phyloP scores from a whole-genome alignment of 345 rosid species.

The Syzygium aqueum region DNA sequence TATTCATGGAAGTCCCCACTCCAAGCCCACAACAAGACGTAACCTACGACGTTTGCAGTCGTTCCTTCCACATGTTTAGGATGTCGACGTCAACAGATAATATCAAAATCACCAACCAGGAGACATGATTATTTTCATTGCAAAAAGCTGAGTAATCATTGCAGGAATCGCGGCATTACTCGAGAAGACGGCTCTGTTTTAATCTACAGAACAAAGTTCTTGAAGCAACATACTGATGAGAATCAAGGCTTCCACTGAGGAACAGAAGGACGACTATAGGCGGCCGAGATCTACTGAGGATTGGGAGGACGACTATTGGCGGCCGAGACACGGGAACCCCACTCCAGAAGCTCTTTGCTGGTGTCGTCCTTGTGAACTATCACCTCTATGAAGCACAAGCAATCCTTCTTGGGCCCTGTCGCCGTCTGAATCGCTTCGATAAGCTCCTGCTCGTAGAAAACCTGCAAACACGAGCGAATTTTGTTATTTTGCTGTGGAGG shows the following conservation, averaged over 20 bases:
- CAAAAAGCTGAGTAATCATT: neutral
- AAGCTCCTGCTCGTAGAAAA: slow-evolving; percentile 54
- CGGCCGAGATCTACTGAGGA: slow-evolving; percentile 62
- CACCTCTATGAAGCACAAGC: slow-evolving; percentile 74
- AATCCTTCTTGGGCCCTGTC: slow-evolving; percentile 45
- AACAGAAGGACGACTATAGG: slow-evolving; percentile 67
- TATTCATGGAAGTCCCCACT: neutral
- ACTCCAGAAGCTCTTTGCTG: slow-evolving; percentile 75
- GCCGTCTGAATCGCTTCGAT: slow-evolving; percentile 46
- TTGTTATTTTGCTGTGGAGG: neutral
- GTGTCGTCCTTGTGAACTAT: slow-evolving; percentile 75
- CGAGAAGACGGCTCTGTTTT: neutral
- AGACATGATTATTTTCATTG: neutral
- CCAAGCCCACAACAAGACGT: neutral
- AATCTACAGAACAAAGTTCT: neutral
- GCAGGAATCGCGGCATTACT: neutral
- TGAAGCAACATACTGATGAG: neutral
- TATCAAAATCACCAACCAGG: neutral
- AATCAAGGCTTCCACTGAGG: slow-evolving; percentile 29
- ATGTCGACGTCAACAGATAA: neutral
- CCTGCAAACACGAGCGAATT: slow-evolving; percentile 19
- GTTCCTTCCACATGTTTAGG: neutral
- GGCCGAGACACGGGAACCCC: slow-evolving; percentile 73
- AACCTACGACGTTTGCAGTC: neutral
- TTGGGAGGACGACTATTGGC: slow-evolving; percentile 78